A percentile compares a stretch with the other conserved stretches of the same genome.
phyloP scores from a whole-genome alignment of 495 filamentous ascomycete genomes.

The Penicillium cosmopolitanum region DNA sequence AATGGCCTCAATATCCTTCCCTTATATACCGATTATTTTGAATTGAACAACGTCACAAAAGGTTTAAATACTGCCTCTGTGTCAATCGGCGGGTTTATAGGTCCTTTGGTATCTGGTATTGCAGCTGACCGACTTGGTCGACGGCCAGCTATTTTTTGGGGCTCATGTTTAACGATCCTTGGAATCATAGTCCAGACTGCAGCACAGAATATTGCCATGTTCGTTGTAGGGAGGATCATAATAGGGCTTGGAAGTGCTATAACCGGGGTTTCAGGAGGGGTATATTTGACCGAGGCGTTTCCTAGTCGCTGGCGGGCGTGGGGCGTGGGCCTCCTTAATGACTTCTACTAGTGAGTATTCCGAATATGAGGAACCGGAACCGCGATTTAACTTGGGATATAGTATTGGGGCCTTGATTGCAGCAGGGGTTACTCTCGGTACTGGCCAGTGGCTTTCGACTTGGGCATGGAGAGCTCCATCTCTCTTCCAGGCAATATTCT shows the following conservation, averaged over 20 bases:
- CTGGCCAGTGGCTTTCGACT: conserved; percentile 49
- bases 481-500: conserved; percentile 58
- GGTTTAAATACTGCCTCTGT: conserved; percentile 52
- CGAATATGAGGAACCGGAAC: not conserved
- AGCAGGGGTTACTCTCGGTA: conserved; percentile 56
- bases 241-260: conserved; percentile 46
- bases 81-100: conserved; percentile 47
- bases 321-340: conserved; percentile 51
- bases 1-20: conserved; percentile 57
- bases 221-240: conserved; percentile 46
- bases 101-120: conserved; percentile 39
- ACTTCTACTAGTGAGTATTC: conserved; percentile 52
- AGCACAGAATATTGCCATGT: conserved; percentile 53
- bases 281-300: conserved; percentile 50
- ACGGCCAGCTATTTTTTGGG: conserved; percentile 49
- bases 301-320: conserved; percentile 47
- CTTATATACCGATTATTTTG: conserved; percentile 53
- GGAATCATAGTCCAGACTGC: conserved; percentile 52
- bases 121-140: conserved; percentile 48
- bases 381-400: not conserved
- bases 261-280: conserved; percentile 41
- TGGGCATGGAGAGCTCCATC: conserved; percentile 60
- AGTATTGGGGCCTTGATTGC: conserved; percentile 50
- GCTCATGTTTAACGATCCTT: conserved; percentile 44
- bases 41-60: conserved; percentile 43